phyloP scores from a whole-genome alignment of 2,329 filamentous ascomycete genomes.

The Alternaria triticina region DNA sequence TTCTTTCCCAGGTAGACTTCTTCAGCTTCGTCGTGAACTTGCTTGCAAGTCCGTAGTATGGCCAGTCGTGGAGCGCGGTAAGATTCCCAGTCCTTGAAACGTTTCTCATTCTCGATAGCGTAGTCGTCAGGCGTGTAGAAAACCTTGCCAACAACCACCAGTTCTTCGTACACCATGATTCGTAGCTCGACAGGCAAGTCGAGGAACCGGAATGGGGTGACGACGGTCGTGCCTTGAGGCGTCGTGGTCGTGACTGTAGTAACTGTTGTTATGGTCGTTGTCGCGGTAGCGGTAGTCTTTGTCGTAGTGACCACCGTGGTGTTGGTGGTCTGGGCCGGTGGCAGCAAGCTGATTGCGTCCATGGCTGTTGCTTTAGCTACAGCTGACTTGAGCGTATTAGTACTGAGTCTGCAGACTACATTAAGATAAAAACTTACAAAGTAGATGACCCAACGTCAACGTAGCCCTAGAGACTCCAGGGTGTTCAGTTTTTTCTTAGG shows the following conservation, averaged over 20 bases:
- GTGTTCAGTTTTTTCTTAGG: not conserved
- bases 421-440: not conserved
- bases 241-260: not conserved
- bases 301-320: no score
- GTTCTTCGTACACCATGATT: not conserved
- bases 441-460: not conserved
- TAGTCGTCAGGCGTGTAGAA: not conserved
- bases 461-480: not conserved
- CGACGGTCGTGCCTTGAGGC: not conserved
- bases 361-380: no score
- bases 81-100: not conserved
- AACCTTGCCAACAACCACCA: not conserved
- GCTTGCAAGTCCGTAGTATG: not conserved
- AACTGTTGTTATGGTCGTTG: not conserved
- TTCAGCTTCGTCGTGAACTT: not conserved
- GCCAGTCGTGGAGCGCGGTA: not conserved
- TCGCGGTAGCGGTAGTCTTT: no score
- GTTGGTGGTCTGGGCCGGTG: no score
- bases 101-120: not conserved
- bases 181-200: not conserved
- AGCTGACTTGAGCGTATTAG: no score
- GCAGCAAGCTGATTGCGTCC: no score
- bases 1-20: not conserved
- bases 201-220: not conserved
- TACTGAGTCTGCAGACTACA: not conserved